Base-by-base conservation (phyloP, 1,139 yeast species). In the Yamadazyma atmosphaerica region DNA sequence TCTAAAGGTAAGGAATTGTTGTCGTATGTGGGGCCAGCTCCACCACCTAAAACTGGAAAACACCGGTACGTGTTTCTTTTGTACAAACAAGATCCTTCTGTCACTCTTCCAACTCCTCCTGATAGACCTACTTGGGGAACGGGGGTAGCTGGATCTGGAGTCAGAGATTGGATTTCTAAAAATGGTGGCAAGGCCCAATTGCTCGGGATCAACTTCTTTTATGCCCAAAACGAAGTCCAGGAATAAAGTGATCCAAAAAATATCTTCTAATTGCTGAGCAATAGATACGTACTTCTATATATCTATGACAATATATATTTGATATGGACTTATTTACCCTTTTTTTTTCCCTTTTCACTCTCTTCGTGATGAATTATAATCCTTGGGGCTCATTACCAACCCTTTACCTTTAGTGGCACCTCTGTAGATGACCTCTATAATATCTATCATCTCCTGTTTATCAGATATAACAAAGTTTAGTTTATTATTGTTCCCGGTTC, bases 401-500 rank as follows among this genome's bases (percentile, higher is more conserved):
- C 98, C 98, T 60, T 88, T 85, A 26, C 98, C 98, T 64, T 89
- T 89, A 31, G 79, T 69, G 2, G 98, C 98, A 0, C 96, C 98
- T 45, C 97, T 64, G 58, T 84, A 92, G 1, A 92, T 79, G 0
- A 94, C 85, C 56, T 94, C 98, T 18, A 92, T 66, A 24, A 94
- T 85, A 59, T 92, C 98, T 25, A 92, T 86, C 68, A 92, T 61
- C 50, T 89, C 98, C 59, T 92, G 97, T 47, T 85, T 83, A 55
- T 86, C 89, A 34, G 79, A 81, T 25, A 92, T 68, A 37, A 62
- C 55, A 62, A 92, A 92, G 56, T 89, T 89, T 65, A 92, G 68
- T 68, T 92, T 92, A 68, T 94, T 92, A 63, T 94, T 92, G 58
- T 92, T 88, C 31, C 99, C 99, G 0, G 98, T 92, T 2, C 98